Base-by-base conservation (phyloP, 164 flowering plant species). In the Sextonia rubra region DNA sequence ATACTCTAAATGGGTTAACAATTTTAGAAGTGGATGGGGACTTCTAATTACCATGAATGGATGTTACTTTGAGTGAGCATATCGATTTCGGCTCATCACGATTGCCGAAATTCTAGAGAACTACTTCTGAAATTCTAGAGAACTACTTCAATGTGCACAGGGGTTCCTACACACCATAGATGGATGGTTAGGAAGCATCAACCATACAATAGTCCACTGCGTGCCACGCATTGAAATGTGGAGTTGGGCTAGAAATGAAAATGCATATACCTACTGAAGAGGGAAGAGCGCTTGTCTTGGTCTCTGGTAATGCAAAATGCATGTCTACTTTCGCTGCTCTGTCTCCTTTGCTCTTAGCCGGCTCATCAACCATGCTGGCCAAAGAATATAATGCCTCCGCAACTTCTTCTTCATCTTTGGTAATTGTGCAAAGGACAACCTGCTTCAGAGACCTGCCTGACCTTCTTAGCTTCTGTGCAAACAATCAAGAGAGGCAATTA, bases 381-480 rank as follows among this genome's bases (percentile, higher is more conserved):
- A 92, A 84, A 60, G 90, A 84, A 85, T 75, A 88, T 71, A 92
- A 79, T 47, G 94, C 79, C 79, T 92, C 90, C 20, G 71, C 96
- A 30, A 87, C 98, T 81, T 92, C 98, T 86, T 87, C 91, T 80
- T 92, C 98, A 71, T 90, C 95, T 82, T 89, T 89, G 26, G 91
- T 84, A 49, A 90, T 80, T 56, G 80, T 72, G 24, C 78, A 83
- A 12, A 75, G 56, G 29, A 70, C 12, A 23, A 47, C 26, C 70
- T 66, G 76, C 71, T 25, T 76, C 12, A n/a, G 25, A 69, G 77
- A 64, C 55, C 69, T 68, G 47, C 78, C 77, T 47, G 72, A 66
- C 64, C 71, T 70, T 64, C 72, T 77, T 73, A 73, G 80, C 77
- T 78, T 82, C 91, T 88, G 78, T 71, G 82, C 30, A 72, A 73